Conservation (phyloP, 139 green algal genomes). For the Chlorella sp. region DNA sequence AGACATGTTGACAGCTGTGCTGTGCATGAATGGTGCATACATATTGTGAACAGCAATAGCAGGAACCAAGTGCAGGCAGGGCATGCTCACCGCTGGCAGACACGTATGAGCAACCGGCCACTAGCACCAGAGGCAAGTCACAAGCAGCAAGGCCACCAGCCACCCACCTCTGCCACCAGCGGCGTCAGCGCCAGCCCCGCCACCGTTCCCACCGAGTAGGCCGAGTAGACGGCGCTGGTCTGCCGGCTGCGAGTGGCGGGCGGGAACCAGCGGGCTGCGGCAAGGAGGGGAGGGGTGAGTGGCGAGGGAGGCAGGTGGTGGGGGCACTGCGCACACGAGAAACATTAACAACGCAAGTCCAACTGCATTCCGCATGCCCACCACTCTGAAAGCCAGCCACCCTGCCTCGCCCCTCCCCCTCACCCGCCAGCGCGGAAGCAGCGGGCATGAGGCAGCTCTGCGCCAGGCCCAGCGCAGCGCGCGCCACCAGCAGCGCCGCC, state of each 20-base stretch:
- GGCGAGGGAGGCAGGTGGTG: background rate
- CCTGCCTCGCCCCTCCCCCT: background rate
- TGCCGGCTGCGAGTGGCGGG: conserved; percentile 26
- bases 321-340: too few species aligned
- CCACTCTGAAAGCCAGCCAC: background rate
- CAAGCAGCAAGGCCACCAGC: background rate
- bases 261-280: conserved; percentile 64
- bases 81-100: too few species aligned
- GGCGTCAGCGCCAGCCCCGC: conserved; percentile 56
- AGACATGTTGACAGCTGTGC: background rate
- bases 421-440: conserved; percentile 50
- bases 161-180: conserved; percentile 21
- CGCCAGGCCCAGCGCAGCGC: conserved; percentile 56
- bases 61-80: too few species aligned
- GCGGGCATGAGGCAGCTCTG: conserved; percentile 71
- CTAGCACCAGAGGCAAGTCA: background rate
- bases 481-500: conserved; percentile 34
- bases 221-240: conserved; percentile 60
- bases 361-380: background rate
- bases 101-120: too few species aligned
- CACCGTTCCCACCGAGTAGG: conserved; percentile 72
- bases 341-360: too few species aligned
- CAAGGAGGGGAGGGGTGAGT: background rate
- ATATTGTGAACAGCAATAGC: background rate
- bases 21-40: background rate